phyloP scores from a whole-genome alignment of 2,329 filamentous ascomycete genomes.

The Graphiopsis chlorocephala region DNA sequence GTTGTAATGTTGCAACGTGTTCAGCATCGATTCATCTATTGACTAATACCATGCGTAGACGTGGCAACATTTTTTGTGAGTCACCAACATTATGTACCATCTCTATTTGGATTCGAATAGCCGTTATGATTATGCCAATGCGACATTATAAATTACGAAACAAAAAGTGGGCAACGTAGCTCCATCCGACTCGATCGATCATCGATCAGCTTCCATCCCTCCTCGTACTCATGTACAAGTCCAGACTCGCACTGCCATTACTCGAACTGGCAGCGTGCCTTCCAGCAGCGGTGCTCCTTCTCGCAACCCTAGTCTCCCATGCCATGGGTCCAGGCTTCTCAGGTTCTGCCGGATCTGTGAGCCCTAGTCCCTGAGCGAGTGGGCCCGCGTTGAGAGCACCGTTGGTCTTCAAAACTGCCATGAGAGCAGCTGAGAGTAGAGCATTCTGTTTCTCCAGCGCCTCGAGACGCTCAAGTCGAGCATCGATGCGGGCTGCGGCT shows the following conservation, averaged over 20 bases:
- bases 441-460: slow-evolving; percentile 40
- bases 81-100: not conserved
- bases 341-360: not conserved
- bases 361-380: slow-evolving; percentile 17
- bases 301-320: slow-evolving; percentile 31
- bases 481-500: slow-evolving; percentile 26
- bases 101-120: not conserved
- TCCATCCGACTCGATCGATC: not conserved
- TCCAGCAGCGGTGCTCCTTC: slow-evolving; percentile 27
- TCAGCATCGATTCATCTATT: not conserved
- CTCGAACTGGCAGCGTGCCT: slow-evolving; percentile 25
- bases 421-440: slow-evolving; percentile 39
- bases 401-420: slow-evolving; percentile 39
- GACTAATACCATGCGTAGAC: not conserved
- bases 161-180: not conserved
- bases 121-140: not conserved
- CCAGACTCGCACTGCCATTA: slow-evolving; percentile 33
- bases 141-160: not conserved
- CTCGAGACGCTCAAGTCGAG: slow-evolving; percentile 38
- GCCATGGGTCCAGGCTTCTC: slow-evolving; percentile 23
- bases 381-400: slow-evolving; percentile 32
- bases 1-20: not conserved
- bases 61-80: not conserved
- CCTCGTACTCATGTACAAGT: slow-evolving; percentile 36
- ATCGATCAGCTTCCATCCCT: slow-evolving; percentile 14